These are phyloP conservation scores for Ceratocystiopsis minuta DNA, from an alignment of 2,329 filamentous ascomycete species.

Conservation along the genomic window DNA sequence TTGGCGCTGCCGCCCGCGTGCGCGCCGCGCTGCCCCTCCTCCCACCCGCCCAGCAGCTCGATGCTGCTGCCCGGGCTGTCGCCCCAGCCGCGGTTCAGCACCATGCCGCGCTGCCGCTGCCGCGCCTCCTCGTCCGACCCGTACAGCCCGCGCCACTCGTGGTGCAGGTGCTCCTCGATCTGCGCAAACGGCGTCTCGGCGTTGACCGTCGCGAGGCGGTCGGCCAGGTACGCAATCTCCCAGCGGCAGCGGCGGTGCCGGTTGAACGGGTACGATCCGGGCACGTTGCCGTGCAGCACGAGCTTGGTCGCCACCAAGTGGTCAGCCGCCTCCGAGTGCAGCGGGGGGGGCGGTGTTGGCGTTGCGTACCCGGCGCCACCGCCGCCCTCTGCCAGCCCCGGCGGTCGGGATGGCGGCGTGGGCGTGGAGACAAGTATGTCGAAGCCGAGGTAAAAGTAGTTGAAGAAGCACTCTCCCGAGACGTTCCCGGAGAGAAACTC, in stretches of 20 bases:
- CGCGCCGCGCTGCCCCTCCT: constrained; percentile 24
- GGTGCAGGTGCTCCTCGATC: constrained; percentile 49
- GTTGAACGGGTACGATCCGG: constrained; percentile 93
- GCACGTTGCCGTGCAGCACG: constrained; percentile 86
- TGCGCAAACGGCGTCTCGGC: constrained; percentile 67
- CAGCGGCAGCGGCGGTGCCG: constrained; percentile 78
- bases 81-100: constrained; percentile 77
- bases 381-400: constrained; percentile 25
- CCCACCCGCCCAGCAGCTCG: constrained; percentile 71
- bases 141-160: constrained; percentile 53
- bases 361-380: background rate
- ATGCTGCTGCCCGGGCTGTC: constrained; percentile 82
- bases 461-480: constrained; percentile 74
- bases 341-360: constrained; percentile 4
- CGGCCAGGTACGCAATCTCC: constrained; percentile 45
- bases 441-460: constrained; percentile 92
- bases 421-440: constrained; percentile 80
- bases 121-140: constrained; percentile 32
- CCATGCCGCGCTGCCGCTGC: constrained; percentile 53
- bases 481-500: constrained; percentile 30
- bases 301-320: constrained; percentile 76
- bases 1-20: constrained; percentile 1
- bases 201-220: constrained; percentile 28
- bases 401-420: constrained; percentile 42
- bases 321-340: constrained; percentile 26